phyloP scores from a whole-genome alignment of 2,329 filamentous ascomycete genomes.

The Fusarium neocosmosporiellum region DNA sequence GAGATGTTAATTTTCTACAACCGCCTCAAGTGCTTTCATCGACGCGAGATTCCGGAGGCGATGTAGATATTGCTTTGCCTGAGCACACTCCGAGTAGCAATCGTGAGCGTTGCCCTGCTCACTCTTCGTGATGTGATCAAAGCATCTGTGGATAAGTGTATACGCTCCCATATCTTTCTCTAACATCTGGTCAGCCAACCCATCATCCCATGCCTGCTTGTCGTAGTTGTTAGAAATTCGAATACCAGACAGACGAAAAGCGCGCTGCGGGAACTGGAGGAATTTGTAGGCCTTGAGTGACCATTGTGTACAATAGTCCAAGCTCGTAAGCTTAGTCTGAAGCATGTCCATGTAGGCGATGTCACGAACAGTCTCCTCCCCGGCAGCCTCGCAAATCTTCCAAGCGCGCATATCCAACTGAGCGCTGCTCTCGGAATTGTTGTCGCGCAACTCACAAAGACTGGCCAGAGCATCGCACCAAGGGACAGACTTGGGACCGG shows the following conservation, averaged over 20 bases:
- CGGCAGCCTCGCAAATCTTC: background rate
- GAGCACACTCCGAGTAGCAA: too few relatives aligned
- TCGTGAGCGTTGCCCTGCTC: too few relatives aligned
- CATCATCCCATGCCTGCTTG: background rate
- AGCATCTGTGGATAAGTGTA: background rate
- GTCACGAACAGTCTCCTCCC: background rate
- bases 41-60: background rate
- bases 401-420: background rate
- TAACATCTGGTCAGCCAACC: background rate
- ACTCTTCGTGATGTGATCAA: background rate
- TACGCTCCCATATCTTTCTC: background rate
- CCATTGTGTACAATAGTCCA: too few relatives aligned
- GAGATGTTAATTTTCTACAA: background rate
- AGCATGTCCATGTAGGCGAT: background rate
- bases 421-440: fast-evolving
- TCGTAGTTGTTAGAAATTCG: fast-evolving
- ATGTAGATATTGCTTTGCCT: background rate
- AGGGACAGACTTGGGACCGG: background rate
- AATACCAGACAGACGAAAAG: background rate
- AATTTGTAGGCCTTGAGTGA: too few relatives aligned
- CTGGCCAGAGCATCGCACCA: background rate
- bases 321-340: too few relatives aligned
- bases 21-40: background rate
- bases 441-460: background rate
- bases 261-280: background rate